Conservation (phyloP, 148 eudicot species). For the Arctostaphylos glauca region DNA sequence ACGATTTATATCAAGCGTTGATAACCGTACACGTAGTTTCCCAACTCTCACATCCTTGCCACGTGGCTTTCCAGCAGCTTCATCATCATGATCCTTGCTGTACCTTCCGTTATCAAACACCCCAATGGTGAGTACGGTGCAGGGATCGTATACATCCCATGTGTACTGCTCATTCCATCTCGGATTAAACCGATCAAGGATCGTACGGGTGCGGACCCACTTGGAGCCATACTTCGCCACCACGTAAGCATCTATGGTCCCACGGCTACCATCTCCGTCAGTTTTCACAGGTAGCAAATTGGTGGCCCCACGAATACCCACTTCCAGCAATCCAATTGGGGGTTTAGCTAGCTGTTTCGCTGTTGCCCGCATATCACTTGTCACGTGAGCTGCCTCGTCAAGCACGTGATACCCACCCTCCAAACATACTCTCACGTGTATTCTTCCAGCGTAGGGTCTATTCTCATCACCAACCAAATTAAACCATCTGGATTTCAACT, state of each 20-base stretch:
- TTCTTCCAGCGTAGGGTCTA: constrained; percentile 66
- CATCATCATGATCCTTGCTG: constrained; percentile 44
- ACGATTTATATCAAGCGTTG: constrained; percentile 65
- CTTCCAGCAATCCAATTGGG: constrained; percentile 78
- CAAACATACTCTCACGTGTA: constrained; percentile 67
- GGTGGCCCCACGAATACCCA: constrained; percentile 75
- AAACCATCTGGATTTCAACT: constrained; percentile 70
- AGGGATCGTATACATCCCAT: constrained; percentile 89
- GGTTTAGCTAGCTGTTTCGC: constrained; percentile 73
- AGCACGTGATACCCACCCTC: constrained; percentile 99
- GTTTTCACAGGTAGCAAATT: constrained; percentile 79
- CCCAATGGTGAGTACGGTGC: constrained; percentile 80
- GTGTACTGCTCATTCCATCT: constrained; percentile 91
- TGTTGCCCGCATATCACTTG: constrained; percentile 76
- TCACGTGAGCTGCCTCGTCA: constrained; percentile 91
- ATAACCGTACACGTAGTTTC: constrained; percentile 64
- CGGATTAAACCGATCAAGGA: constrained; percentile 81
- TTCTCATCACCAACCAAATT: constrained; percentile 65
- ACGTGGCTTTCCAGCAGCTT: constrained; percentile 27
- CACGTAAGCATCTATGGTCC: constrained; percentile 82
- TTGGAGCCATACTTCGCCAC: constrained; percentile 88
- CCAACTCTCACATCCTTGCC: constrained; percentile 69
- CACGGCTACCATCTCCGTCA: constrained; percentile 62
- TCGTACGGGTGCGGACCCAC: constrained; percentile 83
- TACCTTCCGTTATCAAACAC: constrained; percentile 82